Conservation (phyloP, 805 yeast genomes). For the Candida ficus region DNA sequence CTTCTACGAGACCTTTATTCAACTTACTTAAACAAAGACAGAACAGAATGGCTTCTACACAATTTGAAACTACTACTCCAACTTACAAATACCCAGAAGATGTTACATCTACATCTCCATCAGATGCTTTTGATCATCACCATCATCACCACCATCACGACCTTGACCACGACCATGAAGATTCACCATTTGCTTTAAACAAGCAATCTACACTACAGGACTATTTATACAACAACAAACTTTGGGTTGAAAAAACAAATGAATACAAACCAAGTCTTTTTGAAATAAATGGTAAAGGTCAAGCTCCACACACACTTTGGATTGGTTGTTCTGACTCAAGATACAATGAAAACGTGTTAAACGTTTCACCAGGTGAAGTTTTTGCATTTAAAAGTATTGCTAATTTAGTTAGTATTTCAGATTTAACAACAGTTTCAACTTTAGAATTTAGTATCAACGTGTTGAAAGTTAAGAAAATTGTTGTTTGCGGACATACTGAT, state of each 20-base stretch:
- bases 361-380: constrained; percentile 85
- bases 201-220: constrained; percentile 46
- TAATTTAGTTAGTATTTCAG: constrained; percentile 63
- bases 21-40: constrained; percentile 4
- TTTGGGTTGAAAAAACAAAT: constrained; percentile 36
- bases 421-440: constrained; percentile 69
- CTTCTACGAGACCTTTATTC: not conserved
- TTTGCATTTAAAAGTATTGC: constrained; percentile 89
- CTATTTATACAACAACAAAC: constrained; percentile 42
- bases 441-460: constrained; percentile 86
- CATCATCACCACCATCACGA: constrained; percentile 8
- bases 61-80: constrained; percentile 3
- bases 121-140: not conserved
- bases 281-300: constrained; percentile 64
- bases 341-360: constrained; percentile 70
- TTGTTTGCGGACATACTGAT: constrained; percentile 91
- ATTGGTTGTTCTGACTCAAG: constrained; percentile 94
- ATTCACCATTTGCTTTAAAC: constrained; percentile 29
- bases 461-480: constrained; percentile 70
- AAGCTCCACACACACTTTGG: constrained; percentile 90
- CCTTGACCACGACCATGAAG: constrained; percentile 5
- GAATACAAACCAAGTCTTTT: constrained; percentile 22
- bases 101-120: not conserved
- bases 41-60: constrained; percentile 7
- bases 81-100: not conserved